Percentiles rank a stretch among this genome's conserved stretches.
phyloP scores from a whole-genome alignment of 257 asterid species.

The Lavandula angustifolia region DNA sequence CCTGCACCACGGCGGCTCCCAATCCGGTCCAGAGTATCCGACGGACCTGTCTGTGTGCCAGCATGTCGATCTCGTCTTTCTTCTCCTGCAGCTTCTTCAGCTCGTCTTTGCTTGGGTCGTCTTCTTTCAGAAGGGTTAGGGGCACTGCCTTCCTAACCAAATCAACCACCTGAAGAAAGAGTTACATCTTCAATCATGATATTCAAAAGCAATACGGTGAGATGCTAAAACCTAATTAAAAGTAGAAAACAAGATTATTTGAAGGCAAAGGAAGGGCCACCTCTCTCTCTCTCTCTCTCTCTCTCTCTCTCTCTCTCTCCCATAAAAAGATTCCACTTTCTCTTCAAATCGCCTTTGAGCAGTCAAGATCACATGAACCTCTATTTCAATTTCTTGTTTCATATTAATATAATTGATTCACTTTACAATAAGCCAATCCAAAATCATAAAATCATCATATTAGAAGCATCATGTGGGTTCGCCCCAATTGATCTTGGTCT shows the following conservation, averaged over 20 bases:
- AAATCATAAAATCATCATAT: no score
- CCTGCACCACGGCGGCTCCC: constrained; percentile 60
- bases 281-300: no score
- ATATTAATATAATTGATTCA: no score
- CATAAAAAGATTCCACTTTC: no score
- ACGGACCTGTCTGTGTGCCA: constrained; percentile 85
- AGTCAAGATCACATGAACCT: constrained; percentile 10
- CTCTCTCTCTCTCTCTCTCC: no score
- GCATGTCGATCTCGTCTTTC: constrained; percentile 63
- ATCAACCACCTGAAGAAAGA: constrained; percentile 67
- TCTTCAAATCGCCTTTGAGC: constrained; percentile 9
- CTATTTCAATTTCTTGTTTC: neutral
- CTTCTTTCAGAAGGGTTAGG: constrained; percentile 61
- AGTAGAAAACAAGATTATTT: no score
- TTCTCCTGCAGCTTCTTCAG: constrained; percentile 57
- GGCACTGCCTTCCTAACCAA: constrained; percentile 83
- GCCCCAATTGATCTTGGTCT: neutral
- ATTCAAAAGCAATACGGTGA: no score
- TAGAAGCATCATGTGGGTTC: no score
- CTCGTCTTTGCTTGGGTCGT: constrained; percentile 66
- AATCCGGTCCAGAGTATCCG: constrained; percentile 79
- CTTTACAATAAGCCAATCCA: no score
- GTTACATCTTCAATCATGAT: neutral
- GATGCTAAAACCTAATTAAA: no score
- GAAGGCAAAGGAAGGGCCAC: no score